Base-by-base conservation (phyloP, 257 asterid genomes). In the Jasminum sambac region DNA sequence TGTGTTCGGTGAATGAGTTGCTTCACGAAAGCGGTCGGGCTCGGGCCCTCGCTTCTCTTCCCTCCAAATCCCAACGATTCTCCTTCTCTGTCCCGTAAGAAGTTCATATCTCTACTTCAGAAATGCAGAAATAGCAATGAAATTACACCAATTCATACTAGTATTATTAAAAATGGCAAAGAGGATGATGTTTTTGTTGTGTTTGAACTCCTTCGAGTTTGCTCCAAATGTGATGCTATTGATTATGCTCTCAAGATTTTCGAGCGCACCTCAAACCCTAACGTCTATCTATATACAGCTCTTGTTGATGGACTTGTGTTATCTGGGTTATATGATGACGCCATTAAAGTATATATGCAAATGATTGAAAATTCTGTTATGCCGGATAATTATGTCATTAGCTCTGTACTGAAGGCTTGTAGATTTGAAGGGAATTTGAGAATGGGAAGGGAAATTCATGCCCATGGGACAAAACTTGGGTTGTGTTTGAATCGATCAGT, bases 391-490 rank as follows among this genome's bases (percentile, higher is more conserved):
- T 85, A 79, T 66, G 83, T 81, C 19, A 55, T 85, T 5, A 77
- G 70, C 73, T 88, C 84, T 25, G 85, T 61, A 57, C 69, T 88
- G 1, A 88, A 77, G 73, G 89, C 91, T 21, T 88, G 89, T 71
- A 84, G 73, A 70, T 72, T 64, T 71, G 76, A 55, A 13, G 34
- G 69, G 44, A 76, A 85, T 68, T 71, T 85, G 65, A 26, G 64
- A 19, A 70, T 57, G 14, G 91, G 89, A 12, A 66, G 64, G 40
- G 76, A 69, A 67, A 61, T 88, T 40, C 88, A 87, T 16, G 78
- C 76, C 16, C 90, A 83, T 67, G 84, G 68, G 13, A 12, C 76
- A 69, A 88, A 85, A 71, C 75, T 74, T 9, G 88, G 89, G 63
- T 38, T 80, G 69, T 65, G 76, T 57, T 73, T 74, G 2, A 79